Conservation (phyloP, 805 yeast species). For the Nakazawaea laoshanensis region DNA sequence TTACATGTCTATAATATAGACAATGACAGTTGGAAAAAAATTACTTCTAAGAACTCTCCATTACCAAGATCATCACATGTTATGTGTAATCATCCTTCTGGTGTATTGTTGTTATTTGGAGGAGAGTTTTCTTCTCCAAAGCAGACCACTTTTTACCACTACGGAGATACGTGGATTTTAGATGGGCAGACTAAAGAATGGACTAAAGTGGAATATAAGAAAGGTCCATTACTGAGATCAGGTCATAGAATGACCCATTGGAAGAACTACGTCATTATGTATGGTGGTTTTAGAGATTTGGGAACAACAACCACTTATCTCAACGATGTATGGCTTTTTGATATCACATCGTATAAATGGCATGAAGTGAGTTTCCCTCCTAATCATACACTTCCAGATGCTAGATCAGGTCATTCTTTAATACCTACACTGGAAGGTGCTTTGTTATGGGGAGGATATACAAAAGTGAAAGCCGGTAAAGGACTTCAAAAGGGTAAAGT, state of each 20-base stretch:
- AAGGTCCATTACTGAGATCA: conserved; percentile 78
- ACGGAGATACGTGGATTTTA: conserved; percentile 91
- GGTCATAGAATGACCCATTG: conserved; percentile 88
- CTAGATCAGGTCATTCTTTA: conserved; percentile 89
- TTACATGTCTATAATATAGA: conserved; percentile 65
- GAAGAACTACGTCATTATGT: conserved; percentile 82
- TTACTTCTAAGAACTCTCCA: conserved; percentile 79
- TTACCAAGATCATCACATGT: conserved; percentile 91
- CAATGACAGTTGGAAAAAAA: conserved; percentile 72
- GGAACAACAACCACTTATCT: conserved; percentile 79
- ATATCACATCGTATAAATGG: conserved; percentile 86
- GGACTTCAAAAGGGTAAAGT: conserved; percentile 90
- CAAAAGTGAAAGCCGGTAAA: conserved; percentile 83
- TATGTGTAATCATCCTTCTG: conserved; percentile 88
- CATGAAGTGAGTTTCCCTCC: conserved; percentile 79
- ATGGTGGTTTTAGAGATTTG: conserved; percentile 90
- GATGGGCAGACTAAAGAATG: conserved; percentile 83
- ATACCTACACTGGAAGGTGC: conserved; percentile 78
- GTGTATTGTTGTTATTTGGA: conserved; percentile 79
- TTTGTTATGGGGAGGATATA: conserved; percentile 85
- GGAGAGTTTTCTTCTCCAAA: conserved; percentile 97
- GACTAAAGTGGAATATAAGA: conserved; percentile 74
- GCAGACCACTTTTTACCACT: conserved; percentile 91
- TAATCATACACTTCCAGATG: conserved; percentile 75
- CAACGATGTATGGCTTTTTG: conserved; percentile 88